Evolutionary conservation across 768 basidiomycete species (phyloP), one percentile per base, ranked within the genome.

Genomic region (Obba rivulosa): DNA sequence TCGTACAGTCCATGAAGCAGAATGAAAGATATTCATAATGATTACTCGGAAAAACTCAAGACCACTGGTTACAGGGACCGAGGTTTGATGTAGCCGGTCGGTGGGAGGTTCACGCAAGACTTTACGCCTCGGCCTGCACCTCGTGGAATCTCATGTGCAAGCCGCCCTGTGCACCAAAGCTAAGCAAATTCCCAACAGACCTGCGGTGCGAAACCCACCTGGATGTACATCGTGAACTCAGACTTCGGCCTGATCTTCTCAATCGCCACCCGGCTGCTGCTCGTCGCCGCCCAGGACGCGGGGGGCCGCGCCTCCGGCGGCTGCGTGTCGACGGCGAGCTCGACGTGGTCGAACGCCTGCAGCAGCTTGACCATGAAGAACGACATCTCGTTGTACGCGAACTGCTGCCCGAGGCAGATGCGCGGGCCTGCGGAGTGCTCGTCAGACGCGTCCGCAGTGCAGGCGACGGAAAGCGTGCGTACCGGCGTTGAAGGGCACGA

Each of bases 331-430:
- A 59, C 51, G 35, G 68, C 73, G 5, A 80, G 59, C 22, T 58
- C 55, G 52, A 80, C 62, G 2, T 50, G 55, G 24, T 71, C 70
- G 52, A 80, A 75, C 31, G 68, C 61, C 57, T 81, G 80, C 25
- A 79, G 57, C 0, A 80, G 62, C 4, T 77, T 72, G 44, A 78
- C 62, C 44, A 80, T 67, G 64, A 78, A 74, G 63, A 77, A 78
- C 9, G 77, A 76, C 8, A 72, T 66, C 59, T 77, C 74, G 57
- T 79, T 73, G 59, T 78, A 78, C n/a, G 77, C 76, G 58, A 79
- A 77, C 72, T 76, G 73, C 53, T 76, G 73, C 0, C 76, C 83
- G 8, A 82, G 69, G 48, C 83, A 84, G 51, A 81, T 79, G 8
- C 83, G 69, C 4, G 82, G 83, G 1, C 80, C 43, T 43, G 11